Conservation (phyloP, 2,329 filamentous ascomycete genomes). For the Pseudocercospora crystallina region DNA sequence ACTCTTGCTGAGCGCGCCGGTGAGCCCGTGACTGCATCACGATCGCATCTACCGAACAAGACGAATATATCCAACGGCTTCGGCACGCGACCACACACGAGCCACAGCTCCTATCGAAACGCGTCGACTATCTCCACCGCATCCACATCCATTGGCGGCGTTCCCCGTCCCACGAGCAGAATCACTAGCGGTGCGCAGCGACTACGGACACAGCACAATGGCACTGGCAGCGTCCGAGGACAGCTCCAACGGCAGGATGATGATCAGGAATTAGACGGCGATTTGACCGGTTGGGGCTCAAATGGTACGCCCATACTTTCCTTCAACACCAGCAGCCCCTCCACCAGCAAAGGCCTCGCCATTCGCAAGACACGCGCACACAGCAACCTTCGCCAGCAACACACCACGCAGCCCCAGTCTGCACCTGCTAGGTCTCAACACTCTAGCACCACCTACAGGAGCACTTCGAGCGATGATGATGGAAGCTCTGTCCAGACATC, state of each 20-base stretch:
- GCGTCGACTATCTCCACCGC: conserved; percentile 43
- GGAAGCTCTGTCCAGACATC: conserved; percentile 20
- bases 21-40: conserved; percentile 40
- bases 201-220: too few relatives aligned
- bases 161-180: too few relatives aligned
- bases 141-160: conserved; percentile 17
- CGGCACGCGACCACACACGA: conserved; percentile 22
- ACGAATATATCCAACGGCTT: conserved; percentile 19
- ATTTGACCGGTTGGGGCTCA: conserved; percentile 34
- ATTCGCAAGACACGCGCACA: conserved; percentile 36
- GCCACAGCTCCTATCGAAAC: conserved; percentile 40
- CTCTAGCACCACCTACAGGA: conserved; percentile 24
- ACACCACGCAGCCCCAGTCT: conserved; percentile 14
- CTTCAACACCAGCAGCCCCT: conserved; percentile 34
- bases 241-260: neutral
- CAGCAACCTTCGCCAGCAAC: conserved; percentile 25
- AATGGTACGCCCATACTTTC: conserved; percentile 48
- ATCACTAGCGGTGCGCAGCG: too few relatives aligned
- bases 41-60: conserved; percentile 29
- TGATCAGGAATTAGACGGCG: conserved; percentile 23
- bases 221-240: neutral
- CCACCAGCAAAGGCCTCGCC: conserved; percentile 26
- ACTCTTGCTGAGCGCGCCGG: conserved; percentile 50
- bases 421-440: conserved; percentile 32
- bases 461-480: conserved; percentile 23